These are phyloP conservation scores for Pythium apleroticum DNA, from an alignment of 352 stramenopile genomes.

Conservation along the genomic window DNA sequence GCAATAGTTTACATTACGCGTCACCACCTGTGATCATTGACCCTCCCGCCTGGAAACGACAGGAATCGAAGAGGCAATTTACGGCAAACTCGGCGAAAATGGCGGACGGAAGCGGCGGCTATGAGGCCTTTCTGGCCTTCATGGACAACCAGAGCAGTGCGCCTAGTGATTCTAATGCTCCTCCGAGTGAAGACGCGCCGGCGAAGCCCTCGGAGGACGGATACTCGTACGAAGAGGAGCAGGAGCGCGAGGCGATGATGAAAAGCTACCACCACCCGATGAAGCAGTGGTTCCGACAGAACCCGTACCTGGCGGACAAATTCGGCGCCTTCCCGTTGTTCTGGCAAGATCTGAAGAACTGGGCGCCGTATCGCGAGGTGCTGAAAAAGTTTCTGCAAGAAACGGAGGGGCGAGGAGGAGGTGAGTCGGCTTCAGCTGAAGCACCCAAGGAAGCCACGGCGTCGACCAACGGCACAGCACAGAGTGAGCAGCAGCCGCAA, in stretches of 20 bases:
- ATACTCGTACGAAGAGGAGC: constrained; percentile 83
- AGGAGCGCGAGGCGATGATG: constrained; percentile 89
- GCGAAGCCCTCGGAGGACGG: constrained; percentile 36
- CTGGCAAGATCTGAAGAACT: constrained; percentile 95
- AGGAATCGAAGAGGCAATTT: neutral
- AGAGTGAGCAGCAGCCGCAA: neutral
- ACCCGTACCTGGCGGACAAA: constrained; percentile 55
- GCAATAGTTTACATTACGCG: neutral
- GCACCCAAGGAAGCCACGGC: constrained; percentile 7
- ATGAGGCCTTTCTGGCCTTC: constrained; percentile 74
- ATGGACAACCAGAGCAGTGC: constrained; percentile 14
- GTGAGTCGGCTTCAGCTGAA: neutral
- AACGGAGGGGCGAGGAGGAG: constrained; percentile 43
- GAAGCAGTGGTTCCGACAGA: constrained; percentile 87
- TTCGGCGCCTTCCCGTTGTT: constrained; percentile 93
- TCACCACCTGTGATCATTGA: neutral
- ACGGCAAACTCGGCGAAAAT: constrained; percentile 30
- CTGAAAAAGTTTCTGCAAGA: constrained; percentile 89
- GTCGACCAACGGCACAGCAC: constrained; percentile 2
- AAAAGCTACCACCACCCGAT: constrained; percentile 85
- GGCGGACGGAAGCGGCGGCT: constrained; percentile 52
- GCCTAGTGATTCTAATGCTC: neutral
- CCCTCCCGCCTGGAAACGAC: neutral
- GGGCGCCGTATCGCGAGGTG: constrained; percentile 91
- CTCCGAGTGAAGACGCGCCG: neutral